Conservation (phyloP, 768 basidiomycete species). For the Mycena pura region DNA sequence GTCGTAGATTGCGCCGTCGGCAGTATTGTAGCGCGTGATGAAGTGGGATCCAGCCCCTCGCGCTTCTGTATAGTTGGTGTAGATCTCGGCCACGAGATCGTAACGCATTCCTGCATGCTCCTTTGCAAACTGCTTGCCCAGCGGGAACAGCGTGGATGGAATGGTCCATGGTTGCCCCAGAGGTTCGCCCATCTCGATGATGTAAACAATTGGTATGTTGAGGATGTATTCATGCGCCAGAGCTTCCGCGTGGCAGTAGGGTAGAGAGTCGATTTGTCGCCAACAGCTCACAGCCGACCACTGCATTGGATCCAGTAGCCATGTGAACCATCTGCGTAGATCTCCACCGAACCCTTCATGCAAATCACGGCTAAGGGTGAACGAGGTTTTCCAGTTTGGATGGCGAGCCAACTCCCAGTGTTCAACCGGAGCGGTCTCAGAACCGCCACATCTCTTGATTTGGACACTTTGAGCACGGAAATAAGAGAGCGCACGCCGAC, state of each 20-base stretch:
- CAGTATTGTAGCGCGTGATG: neutral
- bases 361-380: neutral
- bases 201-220: neutral
- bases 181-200: neutral
- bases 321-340: neutral
- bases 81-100: neutral
- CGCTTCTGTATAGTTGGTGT: neutral
- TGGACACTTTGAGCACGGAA: neutral
- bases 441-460: neutral
- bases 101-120: neutral
- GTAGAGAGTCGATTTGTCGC: neutral
- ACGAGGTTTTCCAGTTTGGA: neutral
- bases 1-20: neutral
- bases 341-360: neutral
- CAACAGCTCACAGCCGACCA: neutral
- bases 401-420: conserved; percentile 7
- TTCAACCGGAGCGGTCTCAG: neutral
- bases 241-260: neutral
- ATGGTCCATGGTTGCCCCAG: neutral
- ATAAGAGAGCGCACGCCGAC: neutral
- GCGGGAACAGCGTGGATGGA: neutral
- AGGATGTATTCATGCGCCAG: neutral
- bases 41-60: neutral
- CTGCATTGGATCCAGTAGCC: neutral
- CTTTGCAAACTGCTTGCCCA: neutral